Evolutionary conservation across 306 rosid species (phyloP).

Genomic region (Ochetophila trinervis): DNA sequence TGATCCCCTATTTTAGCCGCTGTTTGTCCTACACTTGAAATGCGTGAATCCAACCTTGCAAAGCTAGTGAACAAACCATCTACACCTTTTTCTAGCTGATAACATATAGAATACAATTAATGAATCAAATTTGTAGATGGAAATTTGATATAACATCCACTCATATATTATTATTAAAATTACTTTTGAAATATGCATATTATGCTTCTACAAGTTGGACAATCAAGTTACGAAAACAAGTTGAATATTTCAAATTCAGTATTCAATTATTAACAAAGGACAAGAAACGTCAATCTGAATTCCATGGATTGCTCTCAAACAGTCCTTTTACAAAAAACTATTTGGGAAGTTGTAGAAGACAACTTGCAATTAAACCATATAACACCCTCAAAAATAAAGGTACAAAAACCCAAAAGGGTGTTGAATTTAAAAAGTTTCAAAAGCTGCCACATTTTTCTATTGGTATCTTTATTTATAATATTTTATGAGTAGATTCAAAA

Average conservation of each 20-base stretch:
- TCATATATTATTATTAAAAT: background rate
- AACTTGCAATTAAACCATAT: no score
- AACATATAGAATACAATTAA: constrained; percentile 3
- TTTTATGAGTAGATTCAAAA: background rate
- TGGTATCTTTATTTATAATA: background rate
- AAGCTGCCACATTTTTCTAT: no score
- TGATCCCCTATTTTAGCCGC: constrained; percentile 99
- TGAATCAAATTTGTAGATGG: constrained; percentile 11
- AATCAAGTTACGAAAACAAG: background rate
- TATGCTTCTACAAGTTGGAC: background rate
- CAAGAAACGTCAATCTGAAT: background rate
- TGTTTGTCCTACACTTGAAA: constrained; percentile 99
- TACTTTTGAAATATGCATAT: background rate
- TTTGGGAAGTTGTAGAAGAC: background rate
- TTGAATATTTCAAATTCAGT: background rate
- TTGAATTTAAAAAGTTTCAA: no score
- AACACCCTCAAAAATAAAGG: no score
- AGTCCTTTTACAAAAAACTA: background rate
- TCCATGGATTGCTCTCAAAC: background rate
- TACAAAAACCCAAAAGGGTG: no score
- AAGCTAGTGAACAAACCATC: constrained; percentile 98
- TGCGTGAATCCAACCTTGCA: constrained; percentile 95
- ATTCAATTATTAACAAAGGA: background rate
- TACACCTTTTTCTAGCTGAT: constrained; percentile 96
- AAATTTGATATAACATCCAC: constrained; percentile 12